Conservation (phyloP, 1,284 basidiomycete species). For the Spongispora temasekensis region DNA sequence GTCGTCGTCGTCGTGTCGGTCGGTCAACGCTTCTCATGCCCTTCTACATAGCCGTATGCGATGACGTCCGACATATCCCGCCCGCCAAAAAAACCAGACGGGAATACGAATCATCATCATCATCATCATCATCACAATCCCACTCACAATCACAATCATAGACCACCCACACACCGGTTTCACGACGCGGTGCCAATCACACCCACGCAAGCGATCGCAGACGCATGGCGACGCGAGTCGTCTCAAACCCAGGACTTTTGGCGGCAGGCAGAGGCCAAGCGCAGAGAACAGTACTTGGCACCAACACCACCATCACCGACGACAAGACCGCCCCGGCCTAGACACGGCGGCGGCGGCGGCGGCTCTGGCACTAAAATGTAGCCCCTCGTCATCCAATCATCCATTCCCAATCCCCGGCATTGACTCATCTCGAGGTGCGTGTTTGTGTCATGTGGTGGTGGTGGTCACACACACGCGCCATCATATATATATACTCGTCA, state of each 20-base stretch:
- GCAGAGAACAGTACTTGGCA: slow-evolving; percentile 41
- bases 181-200: slow-evolving; percentile 42
- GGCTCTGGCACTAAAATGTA: slow-evolving; percentile 50
- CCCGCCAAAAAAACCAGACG: slow-evolving; percentile 40
- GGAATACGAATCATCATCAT: too few species aligned
- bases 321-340: slow-evolving; percentile 33
- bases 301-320: too few species aligned
- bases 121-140: too few species aligned
- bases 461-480: too few species aligned
- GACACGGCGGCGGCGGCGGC: too few species aligned
- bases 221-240: slow-evolving; percentile 64
- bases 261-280: slow-evolving; percentile 54
- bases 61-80: slow-evolving; percentile 45
- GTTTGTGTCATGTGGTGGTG: too few species aligned
- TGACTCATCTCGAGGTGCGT: too few species aligned
- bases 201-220: slow-evolving; percentile 62
- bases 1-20: too few species aligned
- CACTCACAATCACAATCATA: too few species aligned
- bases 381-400: too few species aligned
- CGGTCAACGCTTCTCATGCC: slow-evolving; percentile 23
- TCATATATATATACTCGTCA: too few species aligned
- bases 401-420: too few species aligned
- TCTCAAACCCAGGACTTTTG: slow-evolving; percentile 57
- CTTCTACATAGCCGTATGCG: slow-evolving; percentile 36
- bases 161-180: slow-evolving; percentile 28